Evolutionary conservation across 2,329 filamentous ascomycete genomes (phyloP), one percentile per base, ranked within the genome.

Genomic region (Pseudofabraea citricarpa): DNA sequence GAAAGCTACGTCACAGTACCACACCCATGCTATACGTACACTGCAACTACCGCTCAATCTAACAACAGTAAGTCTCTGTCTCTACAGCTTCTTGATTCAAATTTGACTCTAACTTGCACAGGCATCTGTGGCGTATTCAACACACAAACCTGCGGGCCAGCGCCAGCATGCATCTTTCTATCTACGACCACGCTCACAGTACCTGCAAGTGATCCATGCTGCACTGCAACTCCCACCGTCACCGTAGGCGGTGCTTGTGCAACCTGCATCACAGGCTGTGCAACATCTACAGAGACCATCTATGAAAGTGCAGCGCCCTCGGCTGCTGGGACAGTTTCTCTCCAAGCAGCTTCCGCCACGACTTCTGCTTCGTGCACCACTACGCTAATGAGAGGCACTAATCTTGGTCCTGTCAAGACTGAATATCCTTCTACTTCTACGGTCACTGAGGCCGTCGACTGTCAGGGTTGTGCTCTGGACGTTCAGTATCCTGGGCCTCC

Each of bases 131-230:
- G 44, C 22, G 6, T 47, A 37, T 47, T 46, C 7, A 42, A 44
- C 15, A 8, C 49, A 9, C 22, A 37, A 22, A 46, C 36, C 13
- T 47, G 42, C 24, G 40, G 37, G 5, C 22, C 33, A 26, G 31
- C 39, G 7, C 26, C 49, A 10, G 31, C 41, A n/a, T 56, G 54
- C 36, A 45, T 55, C 27, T 8, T 45, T 19, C 8, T 47, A 9
- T n/a, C 39, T 31, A 53, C 44, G n/a, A 60, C 57, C n/a, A 64
- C 58, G 35, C 58, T 59, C 20, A 58, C 55, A 40, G 59, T 68
- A 3, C 68, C 67, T 13, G 66, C 65, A 48, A 46, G 51, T 27
- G 64, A 63, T 16, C 51, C 62, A 41, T 67, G 63, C 55, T 71
- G 68, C 53, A 60, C 59, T n/a, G 52, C 44, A 8, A 71, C 67